Base-by-base conservation (phyloP, 2,329 filamentous ascomycete species). In the Amesomyces nigricolor region DNA sequence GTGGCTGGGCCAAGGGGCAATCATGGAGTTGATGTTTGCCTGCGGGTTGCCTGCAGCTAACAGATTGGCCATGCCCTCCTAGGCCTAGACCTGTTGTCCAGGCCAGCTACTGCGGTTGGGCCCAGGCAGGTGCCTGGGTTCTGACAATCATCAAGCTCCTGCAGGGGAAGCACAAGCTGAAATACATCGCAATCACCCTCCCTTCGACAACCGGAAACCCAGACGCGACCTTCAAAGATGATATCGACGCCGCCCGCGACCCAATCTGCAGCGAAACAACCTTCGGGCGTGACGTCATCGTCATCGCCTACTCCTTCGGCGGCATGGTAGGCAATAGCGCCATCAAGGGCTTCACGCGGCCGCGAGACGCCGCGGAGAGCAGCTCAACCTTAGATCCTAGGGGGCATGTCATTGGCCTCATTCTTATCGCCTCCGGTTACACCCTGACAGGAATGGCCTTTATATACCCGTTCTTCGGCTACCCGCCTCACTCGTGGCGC, bases 231-330 rank as follows among this genome's bases (percentile, higher is more conserved):
- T 73, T 75, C 63, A 67, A 68, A 29, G 68, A 73, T 52, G 75
- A 78, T 51, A 59, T 78, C 38, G 66, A 73, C 5, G 72, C 65
- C 4, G 70, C 71, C 6, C 70, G 68, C 9, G 62, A 67, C 2
- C 66, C 67, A 0, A 73, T 78, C 10, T 40, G 58, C 1, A 53
- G 47, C 4, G 72, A 78, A 46, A 73, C 66, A 3, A 55, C 47
- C 1, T 57, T 67, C 7, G 73, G 73, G 1, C 67, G 62, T 19
- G 64, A 79, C 53, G 76, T 79, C 2, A 65, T 80, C 3, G 66
- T 80, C 5, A 62, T 78, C 3, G 71, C 68, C 1, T 77, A 80
- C 63, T 78, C 76, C 0, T 80, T 77, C 53, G 76, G 76, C 30
- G 76, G 76, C 19, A 67, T 73, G 42, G 72, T 77, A 1, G 75